Percentiles rank a stretch among this genome's conserved stretches.
Conservation (phyloP, 768 basidiomycete species). For the Trichaptum fuscoviolaceum region DNA sequence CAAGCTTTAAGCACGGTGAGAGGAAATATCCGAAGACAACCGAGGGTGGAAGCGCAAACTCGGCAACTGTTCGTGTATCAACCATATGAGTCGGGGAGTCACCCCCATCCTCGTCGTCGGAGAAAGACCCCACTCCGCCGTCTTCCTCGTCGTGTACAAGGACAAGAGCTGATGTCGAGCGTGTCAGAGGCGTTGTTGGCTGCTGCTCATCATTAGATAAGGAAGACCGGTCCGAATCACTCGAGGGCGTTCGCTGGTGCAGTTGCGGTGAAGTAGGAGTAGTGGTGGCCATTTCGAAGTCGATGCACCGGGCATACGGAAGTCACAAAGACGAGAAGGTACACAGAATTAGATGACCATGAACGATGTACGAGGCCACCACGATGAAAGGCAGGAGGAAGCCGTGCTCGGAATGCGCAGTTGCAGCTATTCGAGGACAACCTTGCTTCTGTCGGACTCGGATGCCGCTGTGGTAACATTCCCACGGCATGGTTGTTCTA, state of each 20-base stretch:
- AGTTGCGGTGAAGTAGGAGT: neutral
- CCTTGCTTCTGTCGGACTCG: neutral
- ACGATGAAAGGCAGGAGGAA: neutral
- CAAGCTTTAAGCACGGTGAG: conserved; percentile 46
- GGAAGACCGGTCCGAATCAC: neutral
- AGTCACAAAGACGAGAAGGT: neutral
- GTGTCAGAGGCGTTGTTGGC: neutral
- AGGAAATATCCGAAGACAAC: conserved; percentile 7
- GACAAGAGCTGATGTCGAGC: conserved; percentile 2
- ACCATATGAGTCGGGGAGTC: neutral
- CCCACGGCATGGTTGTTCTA: neutral
- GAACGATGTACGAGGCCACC: neutral
- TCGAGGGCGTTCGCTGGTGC: neutral
- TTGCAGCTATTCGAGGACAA: neutral
- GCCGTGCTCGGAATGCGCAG: neutral
- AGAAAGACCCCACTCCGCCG: neutral
- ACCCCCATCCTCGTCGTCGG: conserved; percentile 1
- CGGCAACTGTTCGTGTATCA: neutral
- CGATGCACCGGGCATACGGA: neutral
- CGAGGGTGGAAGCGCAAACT: conserved; percentile 2
- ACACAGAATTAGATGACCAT: neutral
- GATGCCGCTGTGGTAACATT: neutral
- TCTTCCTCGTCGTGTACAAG: conserved; percentile 4
- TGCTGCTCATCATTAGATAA: neutral
- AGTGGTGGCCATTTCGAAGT: neutral